A percentile compares a stretch with the other conserved stretches of the same genome.
These are phyloP conservation scores for Adansonia grandidieri DNA, from an alignment of 441 rosid genomes.

Conservation along the genomic window DNA sequence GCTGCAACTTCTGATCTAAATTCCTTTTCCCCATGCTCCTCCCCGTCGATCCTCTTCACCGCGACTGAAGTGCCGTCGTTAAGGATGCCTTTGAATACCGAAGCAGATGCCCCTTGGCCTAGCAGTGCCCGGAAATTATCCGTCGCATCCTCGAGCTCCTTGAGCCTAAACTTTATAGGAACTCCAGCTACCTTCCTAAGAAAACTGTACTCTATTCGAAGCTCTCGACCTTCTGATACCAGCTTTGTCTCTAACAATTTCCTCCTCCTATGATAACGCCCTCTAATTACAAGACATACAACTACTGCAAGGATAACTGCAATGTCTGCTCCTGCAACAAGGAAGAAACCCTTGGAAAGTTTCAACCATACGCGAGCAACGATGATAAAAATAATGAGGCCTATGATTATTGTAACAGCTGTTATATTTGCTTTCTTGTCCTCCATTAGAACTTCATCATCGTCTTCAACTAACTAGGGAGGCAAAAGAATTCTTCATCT, in stretches of 20 bases:
- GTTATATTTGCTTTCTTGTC: slow-evolving; percentile 62
- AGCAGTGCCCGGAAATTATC: slow-evolving; percentile 56
- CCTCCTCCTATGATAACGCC: slow-evolving; percentile 50
- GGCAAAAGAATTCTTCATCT: background rate
- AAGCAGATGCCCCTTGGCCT: slow-evolving; percentile 73
- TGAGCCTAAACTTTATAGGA: slow-evolving; percentile 60
- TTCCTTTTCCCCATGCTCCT: slow-evolving; percentile 76
- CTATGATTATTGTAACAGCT: slow-evolving; percentile 35
- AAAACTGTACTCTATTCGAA: slow-evolving; percentile 77
- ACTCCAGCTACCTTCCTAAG: slow-evolving; percentile 79
- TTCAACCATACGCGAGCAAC: slow-evolving; percentile 47
- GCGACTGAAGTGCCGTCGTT: slow-evolving; percentile 73
- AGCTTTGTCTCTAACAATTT: slow-evolving; percentile 45
- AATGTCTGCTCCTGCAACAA: slow-evolving; percentile 61
- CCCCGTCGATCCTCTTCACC: slow-evolving; percentile 67
- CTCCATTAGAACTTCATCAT: slow-evolving; percentile 55
- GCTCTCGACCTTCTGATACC: slow-evolving; percentile 67
- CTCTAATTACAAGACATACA: slow-evolving; percentile 44
- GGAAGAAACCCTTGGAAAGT: slow-evolving; percentile 66
- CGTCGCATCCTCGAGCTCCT: slow-evolving; percentile 81
- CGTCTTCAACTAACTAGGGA: background rate
- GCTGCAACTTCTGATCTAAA: slow-evolving; percentile 80
- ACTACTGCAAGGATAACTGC: slow-evolving; percentile 65
- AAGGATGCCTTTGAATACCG: slow-evolving; percentile 72
- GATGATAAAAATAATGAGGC: slow-evolving; percentile 48